A percentile compares a stretch with the other conserved stretches of the same genome.
phyloP scores from a whole-genome alignment of 108 stramenopile species.

The Licmophora abbreviata region DNA sequence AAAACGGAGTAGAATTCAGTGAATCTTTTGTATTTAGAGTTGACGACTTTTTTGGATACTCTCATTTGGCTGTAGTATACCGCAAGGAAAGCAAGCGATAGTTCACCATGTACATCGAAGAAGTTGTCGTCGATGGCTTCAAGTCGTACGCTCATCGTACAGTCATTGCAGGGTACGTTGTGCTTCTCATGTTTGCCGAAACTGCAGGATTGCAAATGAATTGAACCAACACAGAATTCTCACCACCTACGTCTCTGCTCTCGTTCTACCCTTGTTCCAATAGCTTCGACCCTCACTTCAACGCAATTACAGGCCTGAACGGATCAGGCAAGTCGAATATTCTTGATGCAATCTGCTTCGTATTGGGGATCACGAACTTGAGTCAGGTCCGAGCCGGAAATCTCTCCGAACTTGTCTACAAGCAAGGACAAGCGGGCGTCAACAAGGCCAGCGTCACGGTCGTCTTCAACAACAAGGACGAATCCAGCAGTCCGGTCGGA shows the following conservation, averaged over 20 bases:
- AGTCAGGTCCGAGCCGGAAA: slow-evolving; percentile 95
- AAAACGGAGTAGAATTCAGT: too few species aligned
- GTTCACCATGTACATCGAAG: slow-evolving; percentile 97
- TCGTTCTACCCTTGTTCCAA: background rate
- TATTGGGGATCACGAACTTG: slow-evolving; percentile 97
- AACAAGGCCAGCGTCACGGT: slow-evolving; percentile 96
- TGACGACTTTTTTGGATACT: too few species aligned
- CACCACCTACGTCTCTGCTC: background rate
- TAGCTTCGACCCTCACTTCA: slow-evolving; percentile 98
- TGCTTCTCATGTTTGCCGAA: background rate
- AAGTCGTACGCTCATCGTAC: slow-evolving; percentile 98
- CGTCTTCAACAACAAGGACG: slow-evolving; percentile 94
- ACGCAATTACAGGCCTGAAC: slow-evolving; percentile 99
- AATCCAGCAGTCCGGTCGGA: slow-evolving; percentile 82
- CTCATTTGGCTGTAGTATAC: too few species aligned
- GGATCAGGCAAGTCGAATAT: slow-evolving; percentile 99
- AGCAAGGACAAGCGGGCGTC: slow-evolving; percentile 98
- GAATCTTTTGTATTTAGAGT: too few species aligned
- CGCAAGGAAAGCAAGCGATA: too few species aligned
- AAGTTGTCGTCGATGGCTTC: slow-evolving; percentile 98
- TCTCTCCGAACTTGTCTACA: slow-evolving; percentile 98
- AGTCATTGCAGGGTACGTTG: slow-evolving; percentile 86
- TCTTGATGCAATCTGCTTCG: slow-evolving; percentile 98
- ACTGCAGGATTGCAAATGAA: slow-evolving; percentile 6
- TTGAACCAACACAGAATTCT: background rate